These are phyloP conservation scores for Hypoxylon sp. DNA, from an alignment of 2,329 filamentous ascomycete species.

Conservation along the genomic window DNA sequence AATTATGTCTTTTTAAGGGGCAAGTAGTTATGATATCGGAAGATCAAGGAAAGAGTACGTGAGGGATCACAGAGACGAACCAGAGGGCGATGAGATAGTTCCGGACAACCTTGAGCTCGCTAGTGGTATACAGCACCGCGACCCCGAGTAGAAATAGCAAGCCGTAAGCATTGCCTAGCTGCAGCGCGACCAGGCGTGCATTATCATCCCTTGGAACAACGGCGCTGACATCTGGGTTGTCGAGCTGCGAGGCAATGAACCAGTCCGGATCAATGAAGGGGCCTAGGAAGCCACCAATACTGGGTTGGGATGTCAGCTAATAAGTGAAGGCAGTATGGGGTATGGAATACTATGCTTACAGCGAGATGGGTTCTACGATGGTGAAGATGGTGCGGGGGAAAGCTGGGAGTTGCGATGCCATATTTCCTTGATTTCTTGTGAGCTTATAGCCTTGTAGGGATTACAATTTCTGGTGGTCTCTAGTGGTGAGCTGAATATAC, in stretches of 20 bases:
- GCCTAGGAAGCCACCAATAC: slow-evolving; percentile 71
- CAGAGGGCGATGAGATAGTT: slow-evolving; percentile 77
- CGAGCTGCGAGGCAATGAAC: slow-evolving; percentile 75
- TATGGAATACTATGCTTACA: slow-evolving; percentile 63
- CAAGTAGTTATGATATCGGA: not conserved
- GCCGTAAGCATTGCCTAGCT: slow-evolving; percentile 79
- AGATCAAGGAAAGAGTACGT: slow-evolving; percentile 12
- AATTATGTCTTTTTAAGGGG: not conserved
- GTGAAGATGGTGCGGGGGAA: slow-evolving; percentile 78
- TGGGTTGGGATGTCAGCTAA: slow-evolving; percentile 53
- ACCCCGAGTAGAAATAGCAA: slow-evolving; percentile 76
- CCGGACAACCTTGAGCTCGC: slow-evolving; percentile 75
- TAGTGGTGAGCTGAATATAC: slow-evolving; percentile 2
- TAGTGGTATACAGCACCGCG: slow-evolving; percentile 74
- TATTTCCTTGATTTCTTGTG: slow-evolving; percentile 51
- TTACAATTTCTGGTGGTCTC: slow-evolving; percentile 2
- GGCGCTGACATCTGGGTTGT: slow-evolving; percentile 54
- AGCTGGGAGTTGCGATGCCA: slow-evolving; percentile 74
- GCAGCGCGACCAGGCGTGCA: slow-evolving; percentile 72
- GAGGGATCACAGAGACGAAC: slow-evolving; percentile 49
- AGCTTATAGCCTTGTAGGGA: not conserved
- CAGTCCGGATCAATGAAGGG: slow-evolving; percentile 70
- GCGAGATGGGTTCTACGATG: slow-evolving; percentile 76
- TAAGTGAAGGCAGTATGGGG: slow-evolving; percentile 15
- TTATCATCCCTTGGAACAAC: slow-evolving; percentile 59